Conservation (phyloP, 148 eudicot genomes). For the Chenopodium quinoa region DNA sequence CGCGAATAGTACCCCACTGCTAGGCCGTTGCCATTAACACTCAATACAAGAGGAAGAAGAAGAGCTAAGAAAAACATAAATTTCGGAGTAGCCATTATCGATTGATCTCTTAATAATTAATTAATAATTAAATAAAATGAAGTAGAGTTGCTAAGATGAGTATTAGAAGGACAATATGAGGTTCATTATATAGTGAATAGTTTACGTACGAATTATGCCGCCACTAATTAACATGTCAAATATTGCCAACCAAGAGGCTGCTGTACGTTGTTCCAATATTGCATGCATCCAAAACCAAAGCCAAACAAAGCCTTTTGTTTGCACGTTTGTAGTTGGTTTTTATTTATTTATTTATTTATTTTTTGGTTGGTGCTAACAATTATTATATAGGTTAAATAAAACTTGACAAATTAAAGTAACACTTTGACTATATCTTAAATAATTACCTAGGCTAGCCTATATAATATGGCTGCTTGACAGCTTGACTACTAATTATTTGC, state of each 20-base stretch:
- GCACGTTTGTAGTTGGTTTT: neutral
- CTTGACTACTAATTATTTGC: too few relatives aligned
- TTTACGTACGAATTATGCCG: neutral
- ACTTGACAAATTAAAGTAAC: neutral
- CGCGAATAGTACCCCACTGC: slow-evolving; percentile 31
- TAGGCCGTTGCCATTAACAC: slow-evolving; percentile 21
- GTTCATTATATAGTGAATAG: neutral
- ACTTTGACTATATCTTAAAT: neutral
- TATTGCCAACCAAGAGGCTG: neutral
- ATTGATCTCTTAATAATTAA: neutral
- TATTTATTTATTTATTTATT: too few relatives aligned
- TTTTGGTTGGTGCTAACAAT: neutral
- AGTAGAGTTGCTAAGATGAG: neutral
- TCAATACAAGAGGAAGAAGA: slow-evolving; percentile 10
- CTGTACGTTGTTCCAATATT: neutral
- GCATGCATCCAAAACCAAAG: slow-evolving; percentile 9
- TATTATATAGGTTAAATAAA: neutral
- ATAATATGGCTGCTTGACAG: neutral
- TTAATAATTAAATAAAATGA: too few relatives aligned
- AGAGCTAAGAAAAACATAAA: slow-evolving; percentile 5
- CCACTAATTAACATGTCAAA: neutral
- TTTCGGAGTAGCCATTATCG: neutral
- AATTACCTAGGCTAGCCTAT: neutral
- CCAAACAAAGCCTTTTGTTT: neutral
- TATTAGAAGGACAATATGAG: neutral